Conservation (phyloP, 2,329 filamentous ascomycete species). For the Hypoxylon sp. region DNA sequence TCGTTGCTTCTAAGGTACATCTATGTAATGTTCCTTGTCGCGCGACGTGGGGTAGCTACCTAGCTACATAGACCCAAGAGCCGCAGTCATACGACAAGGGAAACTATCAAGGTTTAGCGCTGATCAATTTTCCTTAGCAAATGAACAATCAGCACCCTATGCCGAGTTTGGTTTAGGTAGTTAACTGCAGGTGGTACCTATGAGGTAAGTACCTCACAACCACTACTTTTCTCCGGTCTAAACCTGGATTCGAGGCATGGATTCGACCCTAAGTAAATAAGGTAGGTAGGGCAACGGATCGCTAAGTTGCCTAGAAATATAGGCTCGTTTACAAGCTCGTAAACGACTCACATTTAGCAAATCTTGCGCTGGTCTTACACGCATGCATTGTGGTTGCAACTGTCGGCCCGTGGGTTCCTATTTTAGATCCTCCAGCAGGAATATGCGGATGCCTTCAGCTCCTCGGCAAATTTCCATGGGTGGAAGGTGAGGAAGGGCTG, state of each 20-base stretch:
- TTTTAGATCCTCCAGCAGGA: slow-evolving; percentile 21
- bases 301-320: neutral
- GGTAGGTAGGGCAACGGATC: neutral
- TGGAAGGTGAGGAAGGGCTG: slow-evolving; percentile 12
- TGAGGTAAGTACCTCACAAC: no score
- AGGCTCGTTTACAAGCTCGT: neutral
- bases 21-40: no score
- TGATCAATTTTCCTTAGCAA: slow-evolving; percentile 6
- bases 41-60: neutral
- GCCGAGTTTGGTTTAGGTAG: neutral
- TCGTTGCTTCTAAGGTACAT: neutral
- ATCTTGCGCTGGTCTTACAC: no score
- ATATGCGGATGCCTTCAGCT: slow-evolving; percentile 6
- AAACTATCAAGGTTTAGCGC: neutral
- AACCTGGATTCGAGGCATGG: no score
- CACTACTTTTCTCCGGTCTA: no score
- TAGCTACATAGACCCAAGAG: slow-evolving; percentile 4
- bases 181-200: neutral
- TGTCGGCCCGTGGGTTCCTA: slow-evolving; percentile 10
- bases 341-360: neutral
- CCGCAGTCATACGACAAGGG: slow-evolving; percentile 9
- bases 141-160: neutral
- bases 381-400: neutral
- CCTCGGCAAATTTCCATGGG: neutral
- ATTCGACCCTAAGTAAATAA: no score